These are phyloP conservation scores for Coemansia sp. DNA, from an alignment of 192 early-diverging fungal genomes.

Conservation along the genomic window DNA sequence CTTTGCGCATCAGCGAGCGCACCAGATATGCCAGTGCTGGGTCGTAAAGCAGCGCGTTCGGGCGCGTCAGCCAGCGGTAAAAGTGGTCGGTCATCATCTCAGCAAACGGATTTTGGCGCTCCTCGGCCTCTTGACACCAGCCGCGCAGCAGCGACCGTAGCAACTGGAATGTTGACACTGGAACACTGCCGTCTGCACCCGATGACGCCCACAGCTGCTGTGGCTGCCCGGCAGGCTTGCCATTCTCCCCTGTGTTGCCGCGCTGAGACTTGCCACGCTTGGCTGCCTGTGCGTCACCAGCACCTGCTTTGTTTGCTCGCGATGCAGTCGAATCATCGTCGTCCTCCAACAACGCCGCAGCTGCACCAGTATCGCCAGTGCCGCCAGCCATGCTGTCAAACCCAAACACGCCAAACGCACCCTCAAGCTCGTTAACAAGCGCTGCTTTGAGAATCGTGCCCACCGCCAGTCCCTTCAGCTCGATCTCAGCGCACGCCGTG, in stretches of 20 bases:
- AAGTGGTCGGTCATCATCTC: conserved; percentile 80
- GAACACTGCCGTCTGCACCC: conserved; percentile 33
- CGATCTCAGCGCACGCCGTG: conserved; percentile 83
- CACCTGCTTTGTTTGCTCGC: not conserved
- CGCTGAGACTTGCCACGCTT: conserved; percentile 6
- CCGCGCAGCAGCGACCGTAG: conserved; percentile 74
- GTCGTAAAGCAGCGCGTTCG: conserved; percentile 78
- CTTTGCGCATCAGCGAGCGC: conserved; percentile 86
- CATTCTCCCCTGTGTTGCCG: not conserved
- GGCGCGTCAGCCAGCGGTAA: conserved; percentile 84
- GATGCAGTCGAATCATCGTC: not conserved
- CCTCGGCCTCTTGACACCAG: conserved; percentile 74
- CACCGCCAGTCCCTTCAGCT: conserved; percentile 75
- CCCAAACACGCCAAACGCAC: conserved; percentile 52
- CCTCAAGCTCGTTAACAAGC: conserved; percentile 79
- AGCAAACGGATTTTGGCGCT: conserved; percentile 64
- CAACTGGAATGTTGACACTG: conserved; percentile 62
- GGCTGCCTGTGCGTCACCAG: not conserved
- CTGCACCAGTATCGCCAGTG: conserved; percentile 8
- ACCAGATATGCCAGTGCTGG: conserved; percentile 76
- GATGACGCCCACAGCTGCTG: conserved; percentile 1
- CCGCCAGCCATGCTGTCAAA: conserved; percentile 23
- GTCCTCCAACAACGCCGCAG: conserved; percentile 8
- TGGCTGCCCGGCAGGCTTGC: not conserved
- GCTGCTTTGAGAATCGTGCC: conserved; percentile 79